Evolutionary conservation across 768 basidiomycete genomes (phyloP).

Genomic region (Hemileccinum rubropunctum): DNA sequence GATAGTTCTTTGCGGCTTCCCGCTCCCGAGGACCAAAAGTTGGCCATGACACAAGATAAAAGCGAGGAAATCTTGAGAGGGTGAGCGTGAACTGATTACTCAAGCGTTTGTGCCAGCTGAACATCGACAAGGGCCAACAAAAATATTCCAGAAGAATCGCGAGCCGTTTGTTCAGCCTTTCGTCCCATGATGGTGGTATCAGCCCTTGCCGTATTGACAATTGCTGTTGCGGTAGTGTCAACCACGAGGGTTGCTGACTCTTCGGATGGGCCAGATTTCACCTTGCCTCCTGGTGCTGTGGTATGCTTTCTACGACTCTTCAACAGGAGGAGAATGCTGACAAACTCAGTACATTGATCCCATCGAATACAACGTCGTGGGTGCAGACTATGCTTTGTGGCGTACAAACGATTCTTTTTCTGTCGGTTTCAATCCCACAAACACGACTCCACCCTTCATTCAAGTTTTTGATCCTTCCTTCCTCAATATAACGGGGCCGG

Average conservation of each 20-base stretch:
- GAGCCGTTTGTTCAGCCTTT: no score
- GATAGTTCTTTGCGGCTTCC: no score
- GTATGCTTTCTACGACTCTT: slow-evolving; percentile 11
- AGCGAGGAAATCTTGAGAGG: no score
- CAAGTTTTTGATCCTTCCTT: slow-evolving; percentile 55
- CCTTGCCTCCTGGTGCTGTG: slow-evolving; percentile 22
- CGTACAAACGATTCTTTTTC: slow-evolving; percentile 34
- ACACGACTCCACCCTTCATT: slow-evolving; percentile 56
- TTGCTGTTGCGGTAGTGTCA: slow-evolving; percentile 1
- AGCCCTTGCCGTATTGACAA: slow-evolving; percentile 1
- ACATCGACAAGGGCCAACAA: no score
- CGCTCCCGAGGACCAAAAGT: no score
- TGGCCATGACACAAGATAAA: no score
- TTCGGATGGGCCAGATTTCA: background rate
- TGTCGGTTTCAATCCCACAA: slow-evolving; percentile 60
- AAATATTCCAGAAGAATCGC: no score
- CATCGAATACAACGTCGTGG: slow-evolving; percentile 49
- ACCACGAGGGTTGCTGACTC: background rate
- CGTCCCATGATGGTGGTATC: background rate
- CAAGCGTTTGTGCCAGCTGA: no score
- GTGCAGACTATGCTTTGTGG: slow-evolving; percentile 39
- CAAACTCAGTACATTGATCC: slow-evolving; percentile 47
- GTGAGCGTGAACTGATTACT: no score
- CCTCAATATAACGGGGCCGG: slow-evolving; percentile 53
- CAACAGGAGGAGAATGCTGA: background rate